Percentiles rank a stretch among this genome's conserved stretches.
Conservation (phyloP, 2,329 filamentous ascomycete species). For the Plenodomus tracheiphilus region DNA sequence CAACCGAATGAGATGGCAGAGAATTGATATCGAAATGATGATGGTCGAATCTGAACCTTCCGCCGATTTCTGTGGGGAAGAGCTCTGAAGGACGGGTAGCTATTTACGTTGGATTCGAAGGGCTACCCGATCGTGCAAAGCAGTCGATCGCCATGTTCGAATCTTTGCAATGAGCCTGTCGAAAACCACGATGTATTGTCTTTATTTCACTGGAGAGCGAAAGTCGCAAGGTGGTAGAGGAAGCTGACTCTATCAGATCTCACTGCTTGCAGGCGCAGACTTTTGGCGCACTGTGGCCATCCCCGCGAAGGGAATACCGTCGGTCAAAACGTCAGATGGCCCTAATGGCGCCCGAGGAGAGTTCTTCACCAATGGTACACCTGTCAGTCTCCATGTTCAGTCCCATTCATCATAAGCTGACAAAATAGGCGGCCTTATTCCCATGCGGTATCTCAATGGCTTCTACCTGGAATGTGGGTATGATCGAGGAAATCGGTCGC, state of each 20-base stretch:
- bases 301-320: constrained; percentile 63
- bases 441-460: constrained; percentile 79
- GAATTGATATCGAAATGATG: too few relatives aligned
- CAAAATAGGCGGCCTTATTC: constrained; percentile 69
- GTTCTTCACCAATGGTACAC: constrained; percentile 62
- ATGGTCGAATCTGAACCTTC: too few relatives aligned
- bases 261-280: constrained; percentile 58
- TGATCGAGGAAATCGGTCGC: constrained; percentile 70
- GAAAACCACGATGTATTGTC: too few relatives aligned
- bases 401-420: constrained; percentile 13
- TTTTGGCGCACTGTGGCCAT: constrained; percentile 71
- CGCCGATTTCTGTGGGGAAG: too few relatives aligned
- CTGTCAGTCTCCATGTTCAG: constrained; percentile 35
- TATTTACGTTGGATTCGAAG: too few relatives aligned
- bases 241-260: constrained; percentile 39
- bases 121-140: too few relatives aligned
- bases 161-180: too few relatives aligned
- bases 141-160: too few relatives aligned
- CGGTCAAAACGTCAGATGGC: constrained; percentile 68
- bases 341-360: constrained; percentile 71
- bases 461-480: constrained; percentile 74
- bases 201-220: constrained; percentile 10
- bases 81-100: too few relatives aligned
- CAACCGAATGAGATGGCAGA: too few relatives aligned
- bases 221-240: constrained; percentile 7